Percentiles rank a stretch among this genome's conserved stretches.
phyloP scores from a whole-genome alignment of 441 rosid species.

The Capsella rubella region DNA sequence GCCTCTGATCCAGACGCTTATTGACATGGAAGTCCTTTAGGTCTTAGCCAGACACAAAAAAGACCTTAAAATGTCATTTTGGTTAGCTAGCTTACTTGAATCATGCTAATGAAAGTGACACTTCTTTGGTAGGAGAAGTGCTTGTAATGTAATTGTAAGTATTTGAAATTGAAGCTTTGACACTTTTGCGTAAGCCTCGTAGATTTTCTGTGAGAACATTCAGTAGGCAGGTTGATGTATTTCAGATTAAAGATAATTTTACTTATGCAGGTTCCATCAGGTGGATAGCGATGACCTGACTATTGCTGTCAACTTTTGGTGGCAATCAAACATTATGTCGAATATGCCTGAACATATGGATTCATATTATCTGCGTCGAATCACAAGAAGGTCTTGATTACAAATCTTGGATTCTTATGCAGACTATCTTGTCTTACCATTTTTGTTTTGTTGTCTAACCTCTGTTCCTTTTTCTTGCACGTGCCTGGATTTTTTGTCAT shows the following conservation, averaged over 20 bases:
- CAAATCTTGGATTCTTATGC: conserved; percentile 29
- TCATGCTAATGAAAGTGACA: conserved; percentile 25
- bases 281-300: conserved; percentile 86
- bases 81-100: conserved; percentile 11
- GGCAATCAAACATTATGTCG: conserved; percentile 72
- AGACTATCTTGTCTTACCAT: conserved; percentile 4
- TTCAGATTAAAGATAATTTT: conserved; percentile 29
- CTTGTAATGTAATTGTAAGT: background rate
- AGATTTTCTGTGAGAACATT: background rate
- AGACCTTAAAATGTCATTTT: conserved; percentile 12
- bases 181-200: conserved; percentile 11
- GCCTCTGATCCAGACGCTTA: conserved; percentile 24
- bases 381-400: conserved; percentile 67
- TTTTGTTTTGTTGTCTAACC: conserved; percentile 43
- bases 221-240: conserved; percentile 38
- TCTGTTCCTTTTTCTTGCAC: conserved; percentile 39
- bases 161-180: background rate
- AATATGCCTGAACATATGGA: conserved; percentile 87
- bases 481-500: conserved; percentile 39
- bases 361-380: conserved; percentile 84
- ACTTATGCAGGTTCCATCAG: conserved; percentile 80
- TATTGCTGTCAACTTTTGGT: conserved; percentile 92
- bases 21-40: conserved; percentile 14
- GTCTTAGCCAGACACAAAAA: conserved; percentile 13
- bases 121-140: conserved; percentile 6